Evolutionary conservation across 768 basidiomycete genomes (phyloP), one percentile per base, ranked within the genome.

Genomic region (Leucogyrophana mollusca): DNA sequence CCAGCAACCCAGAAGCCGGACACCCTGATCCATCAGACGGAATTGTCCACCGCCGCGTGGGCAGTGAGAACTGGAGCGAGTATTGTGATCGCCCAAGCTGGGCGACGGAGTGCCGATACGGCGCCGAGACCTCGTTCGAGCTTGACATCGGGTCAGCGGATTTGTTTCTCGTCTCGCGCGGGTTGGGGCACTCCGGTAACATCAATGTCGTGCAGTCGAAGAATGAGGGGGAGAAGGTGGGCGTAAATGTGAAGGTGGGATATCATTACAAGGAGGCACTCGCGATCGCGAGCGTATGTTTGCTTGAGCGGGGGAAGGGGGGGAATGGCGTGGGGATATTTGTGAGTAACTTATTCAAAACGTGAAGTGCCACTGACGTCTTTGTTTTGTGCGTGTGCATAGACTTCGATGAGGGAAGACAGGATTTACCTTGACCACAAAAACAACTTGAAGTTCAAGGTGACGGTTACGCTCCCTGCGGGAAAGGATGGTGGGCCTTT

Each of bases 391-490:
- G 13, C 27, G 6, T 30, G 27, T 30, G 27, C 13, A 7, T 13
- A 30, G 13, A 7, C 13, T 42, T 16, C 13, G 10, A 30, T n/a
- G n/a, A n/a, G n/a, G n/a, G 23, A 1, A 25, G 13, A 9, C 17
- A 17, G 3, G 10, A 38, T 13, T 13, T 43, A 16, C 17, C 75
- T 73, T 73, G 72, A 1, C 66, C 67, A 2, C 22, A 20, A 4
- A 46, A 48, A n/a, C 48, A 59, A n/a, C 50, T 53, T 73, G 37
- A 53, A 41, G 21, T 73, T 74, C 34, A 65, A 68, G 4, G 58
- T 72, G 11, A 66, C 58, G 14, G 52, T 74, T 10, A 62, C 58
- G 36, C 58, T 78, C 2, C 78, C 76, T 7, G 57, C 56, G 13
- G 56, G 57, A 5, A 53, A 41, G 4, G 42, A 54, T 11, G 38